Conservation (phyloP, 2,329 filamentous ascomycete species). For the Colletotrichum nymphaeae region DNA sequence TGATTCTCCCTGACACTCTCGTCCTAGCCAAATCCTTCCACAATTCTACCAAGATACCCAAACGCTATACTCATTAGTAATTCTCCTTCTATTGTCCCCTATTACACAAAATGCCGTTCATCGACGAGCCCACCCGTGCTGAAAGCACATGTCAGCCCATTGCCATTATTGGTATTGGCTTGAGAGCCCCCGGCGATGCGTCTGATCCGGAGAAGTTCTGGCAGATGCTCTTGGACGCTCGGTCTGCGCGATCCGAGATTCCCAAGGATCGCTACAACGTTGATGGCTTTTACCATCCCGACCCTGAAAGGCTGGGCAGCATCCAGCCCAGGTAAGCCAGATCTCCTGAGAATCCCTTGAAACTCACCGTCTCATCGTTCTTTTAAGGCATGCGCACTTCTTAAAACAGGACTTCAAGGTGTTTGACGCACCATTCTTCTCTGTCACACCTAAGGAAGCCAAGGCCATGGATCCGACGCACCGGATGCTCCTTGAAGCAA, state of each 20-base stretch:
- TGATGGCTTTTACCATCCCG: constrained; percentile 39
- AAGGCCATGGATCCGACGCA: constrained; percentile 51
- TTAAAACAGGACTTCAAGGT: constrained; percentile 43
- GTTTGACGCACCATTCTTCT: constrained; percentile 45
- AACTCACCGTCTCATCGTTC: too few relatives aligned
- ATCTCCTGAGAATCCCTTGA: too few relatives aligned
- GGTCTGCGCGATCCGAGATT: constrained; percentile 34
- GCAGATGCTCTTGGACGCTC: constrained; percentile 42
- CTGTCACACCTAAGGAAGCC: constrained; percentile 42
- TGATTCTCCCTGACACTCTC: neutral
- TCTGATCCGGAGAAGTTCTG: constrained; percentile 49
- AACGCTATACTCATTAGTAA: constrained; percentile 2
- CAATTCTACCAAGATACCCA: constrained; percentile 15
- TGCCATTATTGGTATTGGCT: constrained; percentile 52
- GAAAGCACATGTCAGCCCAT: constrained; percentile 43
- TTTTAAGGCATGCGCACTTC: constrained; percentile 43
- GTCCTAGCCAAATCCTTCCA: neutral
- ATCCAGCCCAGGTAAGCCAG: constrained; percentile 33
- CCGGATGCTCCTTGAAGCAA: constrained; percentile 48
- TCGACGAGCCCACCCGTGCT: constrained; percentile 13
- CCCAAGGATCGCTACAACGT: constrained; percentile 39
- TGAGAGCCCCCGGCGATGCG: constrained; percentile 51
- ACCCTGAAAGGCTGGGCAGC: constrained; percentile 36
- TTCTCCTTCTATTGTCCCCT: neutral
- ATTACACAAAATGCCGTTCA: constrained; percentile 17